Evolutionary conservation across 805 yeast species (phyloP).

Genomic region (Priceomyces fermenticarens): DNA sequence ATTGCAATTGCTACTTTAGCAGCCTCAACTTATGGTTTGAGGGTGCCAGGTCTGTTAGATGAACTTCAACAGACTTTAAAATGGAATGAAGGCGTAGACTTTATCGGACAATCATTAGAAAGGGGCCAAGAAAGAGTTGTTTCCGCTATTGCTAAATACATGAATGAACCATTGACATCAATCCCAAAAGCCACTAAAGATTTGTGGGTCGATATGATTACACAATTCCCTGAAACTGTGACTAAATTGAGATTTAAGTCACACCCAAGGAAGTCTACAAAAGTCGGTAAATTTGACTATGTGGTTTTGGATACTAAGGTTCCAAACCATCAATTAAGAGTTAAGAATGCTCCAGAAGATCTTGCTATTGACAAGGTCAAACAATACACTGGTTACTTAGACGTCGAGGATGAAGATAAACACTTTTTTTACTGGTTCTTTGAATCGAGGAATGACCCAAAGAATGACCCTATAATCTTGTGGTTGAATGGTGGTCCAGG

Average conservation of each 20-base stretch:
- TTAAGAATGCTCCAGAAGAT: slow-evolving; percentile 54
- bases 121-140: slow-evolving; percentile 30
- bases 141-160: slow-evolving; percentile 47
- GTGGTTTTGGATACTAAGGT: slow-evolving; percentile 36
- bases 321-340: slow-evolving; percentile 56
- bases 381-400: slow-evolving; percentile 85
- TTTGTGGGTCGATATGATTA: slow-evolving; percentile 63
- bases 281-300: slow-evolving; percentile 29
- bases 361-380: slow-evolving; percentile 80
- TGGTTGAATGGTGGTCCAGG: slow-evolving; percentile 40
- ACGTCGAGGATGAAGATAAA: slow-evolving; percentile 69
- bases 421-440: slow-evolving; percentile 46
- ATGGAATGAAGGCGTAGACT: not conserved
- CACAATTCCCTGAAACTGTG: slow-evolving; percentile 56
- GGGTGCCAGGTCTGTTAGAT: slow-evolving; percentile 18
- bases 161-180: slow-evolving; percentile 49
- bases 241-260: slow-evolving; percentile 48
- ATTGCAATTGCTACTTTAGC: slow-evolving; percentile 15
- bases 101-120: slow-evolving; percentile 8
- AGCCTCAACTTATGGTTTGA: slow-evolving; percentile 19
- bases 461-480: slow-evolving; percentile 31
- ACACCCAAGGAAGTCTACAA: slow-evolving; percentile 44
- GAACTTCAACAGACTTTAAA: slow-evolving; percentile 18
- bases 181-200: slow-evolving; percentile 48
- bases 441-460: slow-evolving; percentile 43